phyloP scores from a whole-genome alignment of 805 yeast genomes.

The Wickerhamiella kazuoi region DNA sequence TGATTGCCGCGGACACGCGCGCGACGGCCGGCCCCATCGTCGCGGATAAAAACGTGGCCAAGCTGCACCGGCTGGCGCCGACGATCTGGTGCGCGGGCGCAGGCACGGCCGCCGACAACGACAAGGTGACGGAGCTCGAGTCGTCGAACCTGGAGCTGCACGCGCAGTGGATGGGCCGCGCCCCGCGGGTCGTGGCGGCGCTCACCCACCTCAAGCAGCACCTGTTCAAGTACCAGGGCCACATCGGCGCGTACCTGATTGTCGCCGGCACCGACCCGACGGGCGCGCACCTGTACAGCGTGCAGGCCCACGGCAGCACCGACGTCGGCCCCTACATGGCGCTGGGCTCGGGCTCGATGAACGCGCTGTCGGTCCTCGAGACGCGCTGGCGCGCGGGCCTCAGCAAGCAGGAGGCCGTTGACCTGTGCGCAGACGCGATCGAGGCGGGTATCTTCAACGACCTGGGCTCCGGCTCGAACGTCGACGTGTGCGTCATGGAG shows the following conservation, averaged over 20 bases:
- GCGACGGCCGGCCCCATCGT: slow-evolving; percentile 94
- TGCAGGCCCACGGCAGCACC: slow-evolving; percentile 96
- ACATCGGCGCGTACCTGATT: slow-evolving; percentile 89
- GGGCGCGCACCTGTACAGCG: slow-evolving; percentile 80
- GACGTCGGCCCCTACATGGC: slow-evolving; percentile 89
- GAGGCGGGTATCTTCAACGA: slow-evolving; percentile 98
- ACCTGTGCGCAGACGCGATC: slow-evolving; percentile 78
- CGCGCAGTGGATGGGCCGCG: slow-evolving; percentile 61
- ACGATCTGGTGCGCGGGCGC: slow-evolving; percentile 99
- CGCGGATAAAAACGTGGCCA: slow-evolving; percentile 96
- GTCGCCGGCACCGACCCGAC: slow-evolving; percentile 98
- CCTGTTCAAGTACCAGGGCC: slow-evolving; percentile 91
- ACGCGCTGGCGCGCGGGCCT: slow-evolving; percentile 66
- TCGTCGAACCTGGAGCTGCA: slow-evolving; percentile 84
- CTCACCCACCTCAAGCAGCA: slow-evolving; percentile 89
- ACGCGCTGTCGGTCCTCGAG: slow-evolving; percentile 96
- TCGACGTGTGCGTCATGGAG: slow-evolving; percentile 94
- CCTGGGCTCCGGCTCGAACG: slow-evolving; percentile 96
- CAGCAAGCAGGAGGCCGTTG: slow-evolving; percentile 78
- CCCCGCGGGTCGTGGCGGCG: slow-evolving; percentile 87
- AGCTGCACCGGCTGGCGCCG: slow-evolving; percentile 77
- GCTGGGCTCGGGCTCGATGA: slow-evolving; percentile 90
- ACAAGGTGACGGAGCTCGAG: slow-evolving; percentile 88
- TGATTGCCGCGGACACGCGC: slow-evolving; percentile 96
- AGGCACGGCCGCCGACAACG: slow-evolving; percentile 99